A percentile compares a stretch with the other conserved stretches of the same genome.
Conservation (phyloP, 306 rosid species). For the Fragaria nilgerrensis region DNA sequence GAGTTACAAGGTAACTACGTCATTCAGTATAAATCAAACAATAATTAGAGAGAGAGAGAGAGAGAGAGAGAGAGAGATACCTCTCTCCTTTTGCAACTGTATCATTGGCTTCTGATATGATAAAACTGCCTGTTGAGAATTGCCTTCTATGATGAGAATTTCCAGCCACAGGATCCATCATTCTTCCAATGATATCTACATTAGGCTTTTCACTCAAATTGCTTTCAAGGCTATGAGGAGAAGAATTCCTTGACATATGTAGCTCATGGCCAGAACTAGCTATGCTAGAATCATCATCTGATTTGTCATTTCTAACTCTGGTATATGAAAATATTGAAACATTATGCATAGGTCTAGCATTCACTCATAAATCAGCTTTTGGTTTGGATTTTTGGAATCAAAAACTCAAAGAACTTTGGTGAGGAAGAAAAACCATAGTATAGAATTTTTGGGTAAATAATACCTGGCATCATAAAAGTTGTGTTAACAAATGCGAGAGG, state of each 20-base stretch:
- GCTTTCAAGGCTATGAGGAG: conserved; percentile 44
- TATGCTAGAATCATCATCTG: conserved; percentile 49
- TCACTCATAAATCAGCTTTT: background rate
- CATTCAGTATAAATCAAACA: background rate
- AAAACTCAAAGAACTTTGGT: background rate
- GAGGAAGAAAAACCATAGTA: background rate
- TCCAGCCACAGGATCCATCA: conserved; percentile 29
- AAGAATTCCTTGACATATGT: conserved; percentile 38
- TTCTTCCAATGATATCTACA: conserved; percentile 44
- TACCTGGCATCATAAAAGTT: conserved; percentile 53
- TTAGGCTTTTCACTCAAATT: conserved; percentile 44
- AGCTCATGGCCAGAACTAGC: conserved; percentile 54
- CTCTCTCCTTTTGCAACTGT: conserved; percentile 52
- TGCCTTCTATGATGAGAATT: conserved; percentile 45
- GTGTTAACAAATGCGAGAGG: conserved; percentile 37
- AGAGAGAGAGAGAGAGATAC: conserved; percentile 28
- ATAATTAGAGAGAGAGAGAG: too few relatives aligned
- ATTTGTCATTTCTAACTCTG: conserved; percentile 53
- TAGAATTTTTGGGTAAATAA: conserved; percentile 15
- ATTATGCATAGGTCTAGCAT: conserved; percentile 13
- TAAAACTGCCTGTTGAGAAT: conserved; percentile 36
- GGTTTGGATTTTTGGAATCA: background rate
- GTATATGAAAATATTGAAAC: conserved; percentile 26
- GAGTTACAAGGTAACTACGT: background rate
- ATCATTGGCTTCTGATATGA: conserved; percentile 41